phyloP scores from a whole-genome alignment of 2,329 filamentous ascomycete genomes.

The Colletotrichum sp. region DNA sequence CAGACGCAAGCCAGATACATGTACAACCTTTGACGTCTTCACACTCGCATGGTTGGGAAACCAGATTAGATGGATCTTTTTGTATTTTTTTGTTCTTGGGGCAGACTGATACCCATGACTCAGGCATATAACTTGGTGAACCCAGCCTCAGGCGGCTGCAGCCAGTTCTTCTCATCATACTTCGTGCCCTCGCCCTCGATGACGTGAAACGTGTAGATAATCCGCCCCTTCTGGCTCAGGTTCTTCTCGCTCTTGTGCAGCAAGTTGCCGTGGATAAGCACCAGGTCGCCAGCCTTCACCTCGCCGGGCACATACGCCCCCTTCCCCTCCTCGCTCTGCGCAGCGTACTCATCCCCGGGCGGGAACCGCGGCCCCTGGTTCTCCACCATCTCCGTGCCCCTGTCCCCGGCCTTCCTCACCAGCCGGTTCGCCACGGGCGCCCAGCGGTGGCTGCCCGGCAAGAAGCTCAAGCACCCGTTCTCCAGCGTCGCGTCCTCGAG shows the following conservation, averaged over 20 bases:
- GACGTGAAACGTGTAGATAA: constrained; percentile 97
- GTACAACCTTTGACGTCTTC: neutral
- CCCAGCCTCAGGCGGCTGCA: constrained; percentile 81
- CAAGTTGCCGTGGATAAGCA: constrained; percentile 94
- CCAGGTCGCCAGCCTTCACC: constrained; percentile 88
- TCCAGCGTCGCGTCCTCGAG: constrained; percentile 86
- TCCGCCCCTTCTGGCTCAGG: constrained; percentile 80
- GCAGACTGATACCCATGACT: constrained; percentile 12
- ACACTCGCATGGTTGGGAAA: neutral
- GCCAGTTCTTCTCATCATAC: constrained; percentile 91
- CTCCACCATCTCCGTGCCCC: constrained; percentile 72
- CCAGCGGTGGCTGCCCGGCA: constrained; percentile 79
- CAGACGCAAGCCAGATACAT: neutral
- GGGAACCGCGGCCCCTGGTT: constrained; percentile 73
- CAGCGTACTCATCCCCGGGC: constrained; percentile 50
- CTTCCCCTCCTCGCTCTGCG: constrained; percentile 43
- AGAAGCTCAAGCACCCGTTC: constrained; percentile 90
- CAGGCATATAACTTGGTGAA: constrained; percentile 72
- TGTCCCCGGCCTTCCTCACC: constrained; percentile 63
- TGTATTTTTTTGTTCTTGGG: neutral
- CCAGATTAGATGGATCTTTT: neutral
- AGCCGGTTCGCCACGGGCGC: constrained; percentile 76
- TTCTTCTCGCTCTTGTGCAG: constrained; percentile 98
- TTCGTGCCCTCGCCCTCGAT: constrained; percentile 78
- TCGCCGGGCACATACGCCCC: constrained; percentile 79